Conservation (phyloP, 768 basidiomycete species). For the Termitomyces sp. region DNA sequence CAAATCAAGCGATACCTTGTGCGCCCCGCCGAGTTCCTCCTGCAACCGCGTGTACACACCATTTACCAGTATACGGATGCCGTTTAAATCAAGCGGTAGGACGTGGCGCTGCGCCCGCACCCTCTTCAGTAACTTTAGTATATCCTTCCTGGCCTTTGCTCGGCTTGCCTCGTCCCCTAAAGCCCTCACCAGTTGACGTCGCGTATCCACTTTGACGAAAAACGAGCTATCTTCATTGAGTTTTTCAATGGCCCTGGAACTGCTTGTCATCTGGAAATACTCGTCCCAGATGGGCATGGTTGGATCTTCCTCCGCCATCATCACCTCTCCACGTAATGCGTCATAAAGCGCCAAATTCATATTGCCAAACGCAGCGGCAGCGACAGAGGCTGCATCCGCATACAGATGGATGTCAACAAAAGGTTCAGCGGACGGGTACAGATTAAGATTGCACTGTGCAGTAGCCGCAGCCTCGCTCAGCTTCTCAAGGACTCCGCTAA, state of each 20-base stretch:
- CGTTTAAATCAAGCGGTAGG: constrained; percentile 25
- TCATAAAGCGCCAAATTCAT: constrained; percentile 31
- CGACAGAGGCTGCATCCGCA: constrained; percentile 19
- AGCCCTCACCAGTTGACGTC: constrained; percentile 29
- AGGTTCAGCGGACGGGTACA: constrained; percentile 20
- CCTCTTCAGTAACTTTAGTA: constrained; percentile 33
- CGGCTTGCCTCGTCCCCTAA: constrained; percentile 30
- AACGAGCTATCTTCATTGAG: constrained; percentile 26
- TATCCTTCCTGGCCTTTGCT: constrained; percentile 21
- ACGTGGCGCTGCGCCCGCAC: constrained; percentile 29
- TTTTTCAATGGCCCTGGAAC: constrained; percentile 28
- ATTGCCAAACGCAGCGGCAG: constrained; percentile 26
- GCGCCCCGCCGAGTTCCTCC: constrained; percentile 33
- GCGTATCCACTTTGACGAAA: constrained; percentile 35
- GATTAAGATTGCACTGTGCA: constrained; percentile 27
- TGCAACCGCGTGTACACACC: constrained; percentile 32
- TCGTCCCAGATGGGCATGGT: constrained; percentile 37
- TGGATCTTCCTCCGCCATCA: constrained; percentile 24
- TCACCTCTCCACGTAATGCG: constrained; percentile 30
- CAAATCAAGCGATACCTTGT: constrained; percentile 39
- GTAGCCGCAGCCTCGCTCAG: constrained; percentile 18
- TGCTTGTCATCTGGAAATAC: constrained; percentile 38
- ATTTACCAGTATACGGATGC: constrained; percentile 32
- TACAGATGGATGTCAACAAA: constrained; percentile 33
- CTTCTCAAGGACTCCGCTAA: constrained; percentile 31